phyloP scores from a whole-genome alignment of 2,329 filamentous ascomycete species.

The Fonsecaea pedrosoi region DNA sequence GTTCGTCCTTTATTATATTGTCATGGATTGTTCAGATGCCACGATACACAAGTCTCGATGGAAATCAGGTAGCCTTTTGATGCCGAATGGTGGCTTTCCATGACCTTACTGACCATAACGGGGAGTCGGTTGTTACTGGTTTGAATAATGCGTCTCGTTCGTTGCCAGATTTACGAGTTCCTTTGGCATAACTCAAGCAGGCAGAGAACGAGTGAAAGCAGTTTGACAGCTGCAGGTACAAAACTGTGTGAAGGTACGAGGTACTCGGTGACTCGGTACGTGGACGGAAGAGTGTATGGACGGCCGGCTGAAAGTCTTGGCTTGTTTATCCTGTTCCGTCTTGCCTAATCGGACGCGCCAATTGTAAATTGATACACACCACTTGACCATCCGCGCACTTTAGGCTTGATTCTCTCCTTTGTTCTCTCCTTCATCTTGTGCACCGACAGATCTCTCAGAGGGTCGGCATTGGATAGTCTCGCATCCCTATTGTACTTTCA shows the following conservation, averaged over 20 bases:
- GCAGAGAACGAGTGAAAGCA: not conserved
- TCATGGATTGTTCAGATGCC: not conserved
- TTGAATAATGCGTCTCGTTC: not conserved
- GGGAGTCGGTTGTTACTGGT: not conserved
- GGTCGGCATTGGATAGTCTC: not conserved
- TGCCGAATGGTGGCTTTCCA: not conserved
- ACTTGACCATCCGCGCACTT: slow-evolving; percentile 22
- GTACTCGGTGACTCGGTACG: not conserved
- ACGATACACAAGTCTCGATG: not conserved
- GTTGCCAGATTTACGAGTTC: too few species aligned
- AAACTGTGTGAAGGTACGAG: not conserved
- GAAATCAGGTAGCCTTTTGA: not conserved
- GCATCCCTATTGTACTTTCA: not conserved
- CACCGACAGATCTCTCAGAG: slow-evolving; percentile 10
- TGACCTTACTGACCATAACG: not conserved
- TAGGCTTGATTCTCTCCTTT: slow-evolving; percentile 8
- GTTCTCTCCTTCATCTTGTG: slow-evolving; percentile 12
- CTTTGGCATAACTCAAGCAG: not conserved
- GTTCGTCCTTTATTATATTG: not conserved
- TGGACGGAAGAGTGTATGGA: not conserved
- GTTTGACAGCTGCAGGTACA: slow-evolving; percentile 1
- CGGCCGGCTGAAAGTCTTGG: slow-evolving; percentile 9
- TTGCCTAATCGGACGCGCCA: slow-evolving; percentile 27
- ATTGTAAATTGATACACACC: slow-evolving; percentile 23
- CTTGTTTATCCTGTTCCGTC: slow-evolving; percentile 19